These are phyloP conservation scores for Debaryomyces sp. DNA, from an alignment of 1,139 yeast genomes.

Conservation along the genomic window DNA sequence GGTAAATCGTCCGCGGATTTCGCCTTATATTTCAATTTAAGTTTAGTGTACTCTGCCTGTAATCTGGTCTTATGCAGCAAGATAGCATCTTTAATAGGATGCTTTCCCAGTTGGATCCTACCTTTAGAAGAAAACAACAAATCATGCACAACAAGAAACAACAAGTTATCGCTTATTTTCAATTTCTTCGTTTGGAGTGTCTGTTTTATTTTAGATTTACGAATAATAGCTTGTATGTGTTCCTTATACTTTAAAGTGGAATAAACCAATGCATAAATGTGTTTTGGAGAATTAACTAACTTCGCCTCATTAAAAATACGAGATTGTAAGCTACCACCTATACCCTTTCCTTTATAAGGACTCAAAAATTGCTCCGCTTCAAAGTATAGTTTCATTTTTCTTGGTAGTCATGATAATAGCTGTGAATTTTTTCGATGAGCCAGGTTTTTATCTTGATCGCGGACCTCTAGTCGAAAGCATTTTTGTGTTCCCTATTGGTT, in stretches of 20 bases:
- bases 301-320: conserved; percentile 60
- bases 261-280: conserved; percentile 78
- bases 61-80: conserved; percentile 77
- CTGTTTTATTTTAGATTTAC: conserved; percentile 63
- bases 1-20: conserved; percentile 39
- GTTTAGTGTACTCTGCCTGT: conserved; percentile 76
- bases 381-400: conserved; percentile 60
- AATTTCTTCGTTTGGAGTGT: conserved; percentile 34
- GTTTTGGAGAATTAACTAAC: conserved; percentile 61
- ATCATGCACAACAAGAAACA: conserved; percentile 77
- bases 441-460: not conserved
- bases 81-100: conserved; percentile 80
- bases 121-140: conserved; percentile 74
- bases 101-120: conserved; percentile 87
- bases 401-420: not conserved
- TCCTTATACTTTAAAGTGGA: conserved; percentile 75
- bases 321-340: conserved; percentile 57
- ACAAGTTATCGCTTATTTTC: conserved; percentile 49
- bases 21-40: conserved; percentile 70
- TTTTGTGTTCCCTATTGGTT: conserved; percentile 4
- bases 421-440: conserved; percentile 7
- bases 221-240: conserved; percentile 61
- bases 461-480: not conserved
- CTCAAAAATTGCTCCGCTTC: conserved; percentile 57
- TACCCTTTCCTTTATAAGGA: conserved; percentile 21